phyloP scores from a whole-genome alignment of 2,329 filamentous ascomycete species.

The Claviceps purpurea region DNA sequence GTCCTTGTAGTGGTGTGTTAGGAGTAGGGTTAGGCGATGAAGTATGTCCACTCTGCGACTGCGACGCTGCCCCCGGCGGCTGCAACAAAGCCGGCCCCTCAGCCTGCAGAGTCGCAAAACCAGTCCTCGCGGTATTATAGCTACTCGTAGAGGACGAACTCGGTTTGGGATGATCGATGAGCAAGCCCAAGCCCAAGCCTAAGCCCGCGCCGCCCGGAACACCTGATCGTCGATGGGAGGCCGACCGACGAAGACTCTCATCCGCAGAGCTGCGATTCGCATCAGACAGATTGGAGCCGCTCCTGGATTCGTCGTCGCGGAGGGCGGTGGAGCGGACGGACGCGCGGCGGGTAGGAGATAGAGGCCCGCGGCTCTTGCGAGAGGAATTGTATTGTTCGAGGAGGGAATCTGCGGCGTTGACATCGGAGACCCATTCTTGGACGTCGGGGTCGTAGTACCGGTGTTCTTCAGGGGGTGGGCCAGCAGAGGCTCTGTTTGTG shows the following conservation, averaged over 20 bases:
- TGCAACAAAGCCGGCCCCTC: conserved; percentile 35
- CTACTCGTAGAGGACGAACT: conserved; percentile 30
- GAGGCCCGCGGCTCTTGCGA: conserved; percentile 23
- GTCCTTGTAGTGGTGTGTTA: no score
- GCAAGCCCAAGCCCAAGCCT: neutral
- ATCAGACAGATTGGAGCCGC: conserved; percentile 44
- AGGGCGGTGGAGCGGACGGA: conserved; percentile 23
- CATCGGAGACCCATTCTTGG: conserved; percentile 43
- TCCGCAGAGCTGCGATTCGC: conserved; percentile 33
- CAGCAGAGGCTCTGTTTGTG: conserved; percentile 14
- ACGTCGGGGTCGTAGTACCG: conserved; percentile 35
- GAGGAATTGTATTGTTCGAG: conserved; percentile 29
- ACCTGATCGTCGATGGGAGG: conserved; percentile 11
- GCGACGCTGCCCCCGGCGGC: conserved; percentile 12
- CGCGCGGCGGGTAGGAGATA: conserved; percentile 26
- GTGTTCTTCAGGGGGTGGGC: conserved; percentile 27
- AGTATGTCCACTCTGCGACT: no score
- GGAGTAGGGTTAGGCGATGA: no score
- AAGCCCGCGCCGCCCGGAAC: no score
- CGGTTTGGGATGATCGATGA: conserved; percentile 18
- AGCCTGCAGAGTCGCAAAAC: conserved; percentile 36
- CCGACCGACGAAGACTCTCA: conserved; percentile 21
- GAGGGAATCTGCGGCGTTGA: conserved; percentile 40
- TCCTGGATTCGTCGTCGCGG: conserved; percentile 36
- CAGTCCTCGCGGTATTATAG: conserved; percentile 41